phyloP scores from a whole-genome alignment of 1,284 basidiomycete species.

The Sutorius eximius region DNA sequence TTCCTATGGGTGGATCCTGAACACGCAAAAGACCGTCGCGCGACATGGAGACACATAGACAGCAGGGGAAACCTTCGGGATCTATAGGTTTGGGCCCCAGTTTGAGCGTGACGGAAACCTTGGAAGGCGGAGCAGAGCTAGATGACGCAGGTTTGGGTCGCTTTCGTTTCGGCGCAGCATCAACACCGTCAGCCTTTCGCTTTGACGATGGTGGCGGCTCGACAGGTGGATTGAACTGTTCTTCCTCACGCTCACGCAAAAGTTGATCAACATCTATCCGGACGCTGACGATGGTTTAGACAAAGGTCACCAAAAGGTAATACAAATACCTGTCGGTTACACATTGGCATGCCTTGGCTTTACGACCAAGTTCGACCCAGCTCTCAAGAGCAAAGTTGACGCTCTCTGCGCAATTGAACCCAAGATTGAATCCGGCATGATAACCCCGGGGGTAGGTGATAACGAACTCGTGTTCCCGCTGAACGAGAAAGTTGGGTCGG shows the following conservation, averaged over 20 bases:
- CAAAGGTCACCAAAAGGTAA: neutral
- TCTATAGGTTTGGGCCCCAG: slow-evolving; percentile 60
- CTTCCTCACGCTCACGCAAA: slow-evolving; percentile 59
- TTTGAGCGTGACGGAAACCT: slow-evolving; percentile 53
- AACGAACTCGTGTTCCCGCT: slow-evolving; percentile 91
- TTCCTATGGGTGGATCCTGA: slow-evolving; percentile 60
- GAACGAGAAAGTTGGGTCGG: slow-evolving; percentile 85
- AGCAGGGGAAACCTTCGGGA: slow-evolving; percentile 66
- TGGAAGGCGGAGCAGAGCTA: slow-evolving; percentile 15
- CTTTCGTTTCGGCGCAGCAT: slow-evolving; percentile 36
- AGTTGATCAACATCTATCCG: slow-evolving; percentile 88
- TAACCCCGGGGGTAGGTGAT: slow-evolving; percentile 95
- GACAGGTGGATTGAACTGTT: slow-evolving; percentile 31
- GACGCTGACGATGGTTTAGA: slow-evolving; percentile 56
- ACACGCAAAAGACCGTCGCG: slow-evolving; percentile 64
- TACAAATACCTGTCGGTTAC: slow-evolving; percentile 70
- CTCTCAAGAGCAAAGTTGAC: slow-evolving; percentile 97
- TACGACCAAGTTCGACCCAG: slow-evolving; percentile 88
- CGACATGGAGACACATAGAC: slow-evolving; percentile 71
- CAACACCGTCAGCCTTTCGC: slow-evolving; percentile 37
- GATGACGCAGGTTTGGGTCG: slow-evolving; percentile 22
- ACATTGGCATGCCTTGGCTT: slow-evolving; percentile 82
- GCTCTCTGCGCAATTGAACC: slow-evolving; percentile 96
- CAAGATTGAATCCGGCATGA: slow-evolving; percentile 96
- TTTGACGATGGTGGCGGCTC: slow-evolving; percentile 33